Base-by-base conservation (phyloP, 257 asterid species). In the Parsonsia alboflavescens region DNA sequence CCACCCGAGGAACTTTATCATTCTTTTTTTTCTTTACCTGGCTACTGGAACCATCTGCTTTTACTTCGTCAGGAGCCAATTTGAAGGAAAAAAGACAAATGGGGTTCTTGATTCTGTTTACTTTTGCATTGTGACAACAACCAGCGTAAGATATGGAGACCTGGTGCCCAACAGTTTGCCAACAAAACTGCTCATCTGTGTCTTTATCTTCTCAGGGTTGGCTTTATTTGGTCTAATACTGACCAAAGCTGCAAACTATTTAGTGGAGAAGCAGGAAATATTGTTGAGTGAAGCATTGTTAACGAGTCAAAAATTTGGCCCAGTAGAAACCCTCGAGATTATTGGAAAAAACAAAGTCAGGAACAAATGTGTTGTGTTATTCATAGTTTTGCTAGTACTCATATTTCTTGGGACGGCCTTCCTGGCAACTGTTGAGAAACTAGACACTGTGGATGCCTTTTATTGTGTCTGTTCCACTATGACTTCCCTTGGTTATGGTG, bases 401-500 rank as follows among this genome's bases (percentile, higher is more conserved):
- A n/a, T 90, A 74, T 8, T 76, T n/a, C 71, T 58, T 5, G 98
- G 99, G 72, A 89, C 89, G 0, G 61, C 82, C 13, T 84, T 95
- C 73, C 82, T 95, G 53, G 74, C 56, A 28, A 82, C 71, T 48
- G 80, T 89, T 53, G 99, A 92, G 91, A 83, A 85, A 48, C 59
- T 92, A 77, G 84, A 81, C 30, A 9, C 81, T 24, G 69, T 92
- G 4, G 99, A 92, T 76, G 93, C 98, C 19, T 77, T 95, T 68
- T 92, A 95, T 46, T 90, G 98, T 6, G 96, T 90, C 68, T 90
- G 96, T 81, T 87, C 93, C 46, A 89, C 99, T 15, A 66, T 95
- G 68, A 88, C 99, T 26, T 92, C 98, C n/a, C 85, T 95, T 69
- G 99, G 98, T 5, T 95, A 95, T 36, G 99, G 98, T 70, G 99